Percentiles rank a stretch among this genome's conserved stretches.
Conservation (phyloP, 2,329 filamentous ascomycete genomes). For the Phialemoniopsis sp. region DNA sequence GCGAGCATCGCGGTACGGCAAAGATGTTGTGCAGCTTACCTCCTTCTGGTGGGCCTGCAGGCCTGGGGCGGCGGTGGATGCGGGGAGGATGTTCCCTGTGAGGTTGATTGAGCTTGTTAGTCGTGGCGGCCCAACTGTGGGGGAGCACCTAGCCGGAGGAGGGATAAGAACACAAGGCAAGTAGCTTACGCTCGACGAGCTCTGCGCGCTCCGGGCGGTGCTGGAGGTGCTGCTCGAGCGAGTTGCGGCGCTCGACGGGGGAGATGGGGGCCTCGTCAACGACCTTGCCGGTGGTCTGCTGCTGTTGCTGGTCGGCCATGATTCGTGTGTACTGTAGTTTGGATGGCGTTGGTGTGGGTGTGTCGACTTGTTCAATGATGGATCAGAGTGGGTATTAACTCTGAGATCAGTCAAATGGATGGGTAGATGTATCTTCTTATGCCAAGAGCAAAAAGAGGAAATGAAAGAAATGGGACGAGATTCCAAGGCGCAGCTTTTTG, state of each 20-base stretch:
- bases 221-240: constrained; percentile 67
- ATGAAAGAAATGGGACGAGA: too few relatives aligned
- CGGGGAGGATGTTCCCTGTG: constrained; percentile 80
- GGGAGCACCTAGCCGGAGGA: not conserved
- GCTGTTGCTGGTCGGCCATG: constrained; percentile 26
- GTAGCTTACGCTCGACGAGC: constrained; percentile 68
- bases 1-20: too few relatives aligned
- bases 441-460: too few relatives aligned
- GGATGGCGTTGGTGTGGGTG: constrained; percentile 1
- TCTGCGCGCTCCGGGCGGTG: constrained; percentile 72
- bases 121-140: not conserved
- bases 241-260: constrained; percentile 58
- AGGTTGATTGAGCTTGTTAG: constrained; percentile 3
- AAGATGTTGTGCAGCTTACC: constrained; percentile 24
- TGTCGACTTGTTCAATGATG: not conserved
- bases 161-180: constrained; percentile 4
- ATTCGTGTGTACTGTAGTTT: constrained; percentile 8
- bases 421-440: too few relatives aligned
- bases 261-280: constrained; percentile 58
- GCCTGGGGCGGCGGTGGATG: constrained; percentile 71
- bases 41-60: constrained; percentile 79
- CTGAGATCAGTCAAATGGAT: too few relatives aligned
- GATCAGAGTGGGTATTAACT: not conserved
- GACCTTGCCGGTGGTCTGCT: constrained; percentile 15
- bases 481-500: too few relatives aligned